Conservation (phyloP, 148 eudicot genomes). For the Camellia granthamiana region DNA sequence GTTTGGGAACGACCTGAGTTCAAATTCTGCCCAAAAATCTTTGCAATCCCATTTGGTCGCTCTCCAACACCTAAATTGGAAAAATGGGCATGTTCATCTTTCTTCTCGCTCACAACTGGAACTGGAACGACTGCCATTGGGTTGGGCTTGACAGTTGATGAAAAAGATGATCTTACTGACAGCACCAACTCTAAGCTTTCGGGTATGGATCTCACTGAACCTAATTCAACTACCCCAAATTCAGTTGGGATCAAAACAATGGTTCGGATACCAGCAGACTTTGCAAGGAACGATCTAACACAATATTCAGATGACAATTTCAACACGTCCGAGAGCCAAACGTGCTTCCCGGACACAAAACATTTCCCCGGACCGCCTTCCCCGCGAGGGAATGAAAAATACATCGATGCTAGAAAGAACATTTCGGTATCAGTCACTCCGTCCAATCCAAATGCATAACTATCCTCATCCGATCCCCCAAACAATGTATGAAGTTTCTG, state of each 20-base stretch:
- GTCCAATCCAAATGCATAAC: slow-evolving; percentile 71
- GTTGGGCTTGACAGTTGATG: slow-evolving; percentile 28
- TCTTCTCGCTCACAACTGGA: slow-evolving; percentile 29
- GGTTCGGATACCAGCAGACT: slow-evolving; percentile 75
- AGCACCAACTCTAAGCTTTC: slow-evolving; percentile 52
- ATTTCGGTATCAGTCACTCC: slow-evolving; percentile 85
- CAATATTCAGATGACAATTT: slow-evolving; percentile 57
- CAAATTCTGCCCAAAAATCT: slow-evolving; percentile 72
- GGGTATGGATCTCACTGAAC: slow-evolving; percentile 56
- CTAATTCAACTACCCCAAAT: slow-evolving; percentile 81
- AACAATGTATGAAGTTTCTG: slow-evolving; percentile 67
- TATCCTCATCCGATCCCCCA: slow-evolving; percentile 80
- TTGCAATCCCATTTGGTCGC: slow-evolving; percentile 31
- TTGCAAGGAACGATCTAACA: slow-evolving; percentile 64
- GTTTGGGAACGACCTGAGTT: slow-evolving; percentile 28
- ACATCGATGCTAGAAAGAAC: slow-evolving; percentile 86
- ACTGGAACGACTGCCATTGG: slow-evolving; percentile 23
- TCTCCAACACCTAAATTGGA: slow-evolving; percentile 21
- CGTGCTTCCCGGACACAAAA: slow-evolving; percentile 56
- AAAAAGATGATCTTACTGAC: slow-evolving; percentile 46
- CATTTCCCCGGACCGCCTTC: slow-evolving; percentile 75
- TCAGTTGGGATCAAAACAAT: slow-evolving; percentile 80
- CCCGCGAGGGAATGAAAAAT: slow-evolving; percentile 65
- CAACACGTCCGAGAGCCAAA: slow-evolving; percentile 60
- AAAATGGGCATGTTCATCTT: slow-evolving; percentile 29